phyloP scores from a whole-genome alignment of 2,329 filamentous ascomycete genomes.

The Lomentospora prolificans region DNA sequence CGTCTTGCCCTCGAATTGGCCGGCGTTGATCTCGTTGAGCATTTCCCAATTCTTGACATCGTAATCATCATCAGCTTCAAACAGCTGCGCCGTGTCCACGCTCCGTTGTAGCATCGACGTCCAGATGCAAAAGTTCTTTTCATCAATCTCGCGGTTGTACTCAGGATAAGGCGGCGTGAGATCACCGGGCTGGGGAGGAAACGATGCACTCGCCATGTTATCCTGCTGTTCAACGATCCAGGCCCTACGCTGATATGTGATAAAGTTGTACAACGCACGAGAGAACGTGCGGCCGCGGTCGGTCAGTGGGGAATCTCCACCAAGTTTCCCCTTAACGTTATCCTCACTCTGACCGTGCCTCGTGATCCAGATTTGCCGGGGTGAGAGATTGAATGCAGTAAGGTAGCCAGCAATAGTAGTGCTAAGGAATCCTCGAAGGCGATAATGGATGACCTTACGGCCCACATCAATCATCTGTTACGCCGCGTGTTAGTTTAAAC shows the following conservation, averaged over 20 bases:
- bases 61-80: slow-evolving; percentile 84
- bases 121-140: slow-evolving; percentile 97
- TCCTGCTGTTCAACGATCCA: slow-evolving; percentile 79
- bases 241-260: slow-evolving; percentile 66
- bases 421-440: slow-evolving; percentile 83
- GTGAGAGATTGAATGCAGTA: slow-evolving; percentile 91
- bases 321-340: slow-evolving; percentile 79
- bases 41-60: slow-evolving; percentile 97
- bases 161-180: slow-evolving; percentile 93
- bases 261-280: slow-evolving; percentile 69
- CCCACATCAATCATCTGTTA: slow-evolving; percentile 87
- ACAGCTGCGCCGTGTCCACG: slow-evolving; percentile 78
- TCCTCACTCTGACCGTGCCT: slow-evolving; percentile 86
- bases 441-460: slow-evolving; percentile 83
- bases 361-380: slow-evolving; percentile 96
- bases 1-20: slow-evolving; percentile 87
- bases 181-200: slow-evolving; percentile 85
- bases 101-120: slow-evolving; percentile 92
- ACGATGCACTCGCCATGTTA: slow-evolving; percentile 65
- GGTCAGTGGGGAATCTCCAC: slow-evolving; percentile 79
- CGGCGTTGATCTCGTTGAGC: slow-evolving; percentile 92
- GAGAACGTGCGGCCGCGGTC: slow-evolving; percentile 73
- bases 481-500: slow-evolving; percentile 13
- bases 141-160: slow-evolving; percentile 55
- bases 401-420: slow-evolving; percentile 90